phyloP scores from a whole-genome alignment of 176 grass and related monocot species.

The maize (Zea mays) region DNA sequence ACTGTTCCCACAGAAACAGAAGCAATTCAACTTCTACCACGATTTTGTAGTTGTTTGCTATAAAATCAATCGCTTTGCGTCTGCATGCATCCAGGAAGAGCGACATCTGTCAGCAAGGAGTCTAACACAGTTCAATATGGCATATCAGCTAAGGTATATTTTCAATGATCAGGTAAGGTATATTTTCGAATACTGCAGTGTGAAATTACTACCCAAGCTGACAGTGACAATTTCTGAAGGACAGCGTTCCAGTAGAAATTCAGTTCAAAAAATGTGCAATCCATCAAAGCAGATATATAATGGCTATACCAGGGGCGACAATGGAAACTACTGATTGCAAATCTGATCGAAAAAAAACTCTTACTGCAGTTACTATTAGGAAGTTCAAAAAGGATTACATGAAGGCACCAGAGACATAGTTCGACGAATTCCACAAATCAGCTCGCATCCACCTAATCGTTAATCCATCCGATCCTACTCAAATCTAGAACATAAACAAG shows the following conservation, averaged over 20 bases:
- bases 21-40: too few species aligned
- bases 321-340: too few species aligned
- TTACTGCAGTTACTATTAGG: not conserved
- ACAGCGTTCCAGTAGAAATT: not conserved
- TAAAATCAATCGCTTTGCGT: conserved; percentile 57
- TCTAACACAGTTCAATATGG: not conserved
- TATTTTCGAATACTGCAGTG: not conserved
- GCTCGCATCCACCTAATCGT: not conserved
- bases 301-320: not conserved
- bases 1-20: too few species aligned
- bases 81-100: conserved; percentile 19
- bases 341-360: not conserved
- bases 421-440: not conserved
- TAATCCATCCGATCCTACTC: not conserved
- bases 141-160: not conserved
- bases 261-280: not conserved
- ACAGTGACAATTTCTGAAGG: not conserved
- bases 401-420: not conserved
- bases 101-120: not conserved
- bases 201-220: not conserved
- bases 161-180: not conserved
- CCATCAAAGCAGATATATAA: not conserved
- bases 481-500: not conserved
- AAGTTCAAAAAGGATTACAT: not conserved
- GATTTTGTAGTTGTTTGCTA: too few species aligned